A percentile compares a stretch with the other conserved stretches of the same genome.
These are phyloP conservation scores for Wallacemonas sp. DNA, from an alignment of 208 protist genomes.

Conservation along the genomic window DNA sequence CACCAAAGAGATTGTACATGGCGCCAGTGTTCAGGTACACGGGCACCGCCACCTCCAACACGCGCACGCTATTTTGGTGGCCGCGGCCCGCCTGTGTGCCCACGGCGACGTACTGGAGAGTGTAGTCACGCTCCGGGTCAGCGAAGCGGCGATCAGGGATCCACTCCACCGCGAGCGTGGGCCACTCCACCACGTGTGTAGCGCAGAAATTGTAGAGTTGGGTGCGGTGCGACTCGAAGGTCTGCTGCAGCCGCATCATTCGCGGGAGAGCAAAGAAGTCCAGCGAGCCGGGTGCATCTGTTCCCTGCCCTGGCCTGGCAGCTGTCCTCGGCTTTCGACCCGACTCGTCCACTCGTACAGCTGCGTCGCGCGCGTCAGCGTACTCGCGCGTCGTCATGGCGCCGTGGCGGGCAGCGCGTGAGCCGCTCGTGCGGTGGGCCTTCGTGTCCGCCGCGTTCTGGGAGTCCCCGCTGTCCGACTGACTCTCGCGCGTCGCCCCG, in stretches of 20 bases:
- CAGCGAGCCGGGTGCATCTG: neutral
- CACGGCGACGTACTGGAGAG: constrained; percentile 50
- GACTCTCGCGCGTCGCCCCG: neutral
- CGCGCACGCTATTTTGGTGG: constrained; percentile 31
- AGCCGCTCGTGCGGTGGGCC: too few relatives aligned
- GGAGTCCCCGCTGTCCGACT: neutral
- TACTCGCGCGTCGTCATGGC: too few relatives aligned
- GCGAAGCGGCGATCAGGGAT: constrained; percentile 38
- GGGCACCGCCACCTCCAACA: constrained; percentile 58
- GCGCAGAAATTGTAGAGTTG: constrained; percentile 49
- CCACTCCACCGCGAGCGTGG: constrained; percentile 59
- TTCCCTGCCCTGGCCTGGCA: neutral
- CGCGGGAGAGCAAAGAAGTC: constrained; percentile 22
- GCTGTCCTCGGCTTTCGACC: neutral
- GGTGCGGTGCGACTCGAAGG: constrained; percentile 29
- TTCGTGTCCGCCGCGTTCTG: too few relatives aligned
- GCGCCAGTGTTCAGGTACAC: constrained; percentile 13
- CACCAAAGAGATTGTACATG: constrained; percentile 43
- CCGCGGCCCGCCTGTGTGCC: constrained; percentile 36
- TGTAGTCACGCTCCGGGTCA: constrained; percentile 53
- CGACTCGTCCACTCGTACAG: neutral
- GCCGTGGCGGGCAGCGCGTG: too few relatives aligned
- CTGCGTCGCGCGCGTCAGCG: neutral
- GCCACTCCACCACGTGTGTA: constrained; percentile 55
- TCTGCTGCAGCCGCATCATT: constrained; percentile 41